Evolutionary conservation across 306 rosid genomes (phyloP).

Genomic region (Alnus rubra): DNA sequence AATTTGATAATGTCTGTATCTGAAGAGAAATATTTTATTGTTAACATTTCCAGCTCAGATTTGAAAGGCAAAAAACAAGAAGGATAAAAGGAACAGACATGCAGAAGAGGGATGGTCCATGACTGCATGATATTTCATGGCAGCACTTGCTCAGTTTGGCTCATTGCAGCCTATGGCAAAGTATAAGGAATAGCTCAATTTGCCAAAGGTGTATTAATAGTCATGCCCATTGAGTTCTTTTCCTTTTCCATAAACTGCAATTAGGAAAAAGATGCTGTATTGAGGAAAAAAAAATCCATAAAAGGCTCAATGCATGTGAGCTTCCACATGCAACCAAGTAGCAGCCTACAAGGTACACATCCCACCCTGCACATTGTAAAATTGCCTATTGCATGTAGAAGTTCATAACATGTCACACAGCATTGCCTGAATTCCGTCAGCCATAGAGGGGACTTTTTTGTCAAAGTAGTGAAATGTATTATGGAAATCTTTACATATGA

Average conservation of each 20-base stretch:
- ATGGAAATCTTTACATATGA: neutral
- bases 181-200: neutral
- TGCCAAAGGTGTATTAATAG: neutral
- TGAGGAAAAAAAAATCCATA: neutral
- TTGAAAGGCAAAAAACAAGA: neutral
- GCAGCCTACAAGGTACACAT: neutral
- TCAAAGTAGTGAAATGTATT: neutral
- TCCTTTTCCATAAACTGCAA: neutral
- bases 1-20: neutral
- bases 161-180: neutral
- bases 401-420: neutral
- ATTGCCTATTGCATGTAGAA: neutral
- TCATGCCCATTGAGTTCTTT: neutral
- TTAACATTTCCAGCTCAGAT: neutral
- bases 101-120: neutral
- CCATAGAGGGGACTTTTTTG: neutral
- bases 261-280: neutral
- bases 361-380: neutral
- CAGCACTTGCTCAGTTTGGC: neutral
- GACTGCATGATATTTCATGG: neutral
- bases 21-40: neutral
- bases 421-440: neutral
- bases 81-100: neutral
- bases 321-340: neutral
- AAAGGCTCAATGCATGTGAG: neutral